Conservation (phyloP, 345 rosid species). For the Hypericum androsaemum region DNA sequence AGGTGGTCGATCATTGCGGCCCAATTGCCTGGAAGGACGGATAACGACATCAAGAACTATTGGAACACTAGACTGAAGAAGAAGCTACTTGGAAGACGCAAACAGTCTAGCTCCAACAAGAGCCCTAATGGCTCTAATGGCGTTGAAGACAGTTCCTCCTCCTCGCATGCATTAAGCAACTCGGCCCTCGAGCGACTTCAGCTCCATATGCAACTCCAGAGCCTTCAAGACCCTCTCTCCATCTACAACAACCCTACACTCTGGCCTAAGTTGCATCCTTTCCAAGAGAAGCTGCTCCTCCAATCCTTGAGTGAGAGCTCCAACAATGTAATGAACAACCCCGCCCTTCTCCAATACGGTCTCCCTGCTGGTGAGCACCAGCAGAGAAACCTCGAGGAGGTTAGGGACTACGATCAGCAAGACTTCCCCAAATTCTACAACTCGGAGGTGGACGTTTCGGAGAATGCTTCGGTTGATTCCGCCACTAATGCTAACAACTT, state of each 20-base stretch:
- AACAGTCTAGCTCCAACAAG: constrained; percentile 30
- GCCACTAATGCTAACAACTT: constrained; percentile 3
- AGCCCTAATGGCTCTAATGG: constrained; percentile 10
- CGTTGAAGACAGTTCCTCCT: constrained; percentile 20
- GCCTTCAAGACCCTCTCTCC: constrained; percentile 50
- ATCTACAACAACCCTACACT: constrained; percentile 52
- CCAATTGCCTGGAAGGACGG: constrained; percentile 97
- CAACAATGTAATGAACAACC: not conserved
- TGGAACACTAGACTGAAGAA: constrained; percentile 98
- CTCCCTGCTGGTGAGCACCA: constrained; percentile 11
- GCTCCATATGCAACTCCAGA: constrained; percentile 86
- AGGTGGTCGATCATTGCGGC: constrained; percentile 99
- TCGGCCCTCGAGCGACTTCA: constrained; percentile 87
- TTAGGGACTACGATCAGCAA: constrained; percentile 12
- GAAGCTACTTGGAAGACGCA: constrained; percentile 75
- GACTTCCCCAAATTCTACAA: constrained; percentile 11
- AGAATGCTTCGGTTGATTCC: constrained; percentile 13
- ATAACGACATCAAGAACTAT: constrained; percentile 89
- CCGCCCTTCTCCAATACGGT: constrained; percentile 10
- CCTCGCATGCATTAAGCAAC: constrained; percentile 45
- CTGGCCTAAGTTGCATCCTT: constrained; percentile 72
- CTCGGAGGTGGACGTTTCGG: constrained; percentile 12
- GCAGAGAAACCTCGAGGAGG: constrained; percentile 14
- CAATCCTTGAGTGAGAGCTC: constrained; percentile 26
- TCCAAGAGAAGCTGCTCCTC: constrained; percentile 34